Evolutionary conservation across 208 protist species (phyloP).

Genomic region (Porcisia deanei): DNA sequence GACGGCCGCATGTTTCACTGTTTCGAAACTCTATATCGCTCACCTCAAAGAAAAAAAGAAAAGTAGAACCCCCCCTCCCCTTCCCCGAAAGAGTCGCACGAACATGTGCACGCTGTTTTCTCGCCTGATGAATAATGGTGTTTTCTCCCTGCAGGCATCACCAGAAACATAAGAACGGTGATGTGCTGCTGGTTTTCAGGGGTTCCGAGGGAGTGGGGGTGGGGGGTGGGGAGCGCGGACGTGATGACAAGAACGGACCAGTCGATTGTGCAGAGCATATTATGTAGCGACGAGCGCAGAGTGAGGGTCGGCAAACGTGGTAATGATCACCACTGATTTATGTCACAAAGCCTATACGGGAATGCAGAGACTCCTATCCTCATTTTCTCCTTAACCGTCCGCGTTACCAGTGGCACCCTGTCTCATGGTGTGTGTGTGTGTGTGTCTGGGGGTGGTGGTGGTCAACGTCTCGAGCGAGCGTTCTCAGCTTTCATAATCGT

Average conservation of each 20-base stretch:
- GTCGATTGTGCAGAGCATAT: background rate
- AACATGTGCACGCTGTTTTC: background rate
- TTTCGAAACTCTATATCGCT: background rate
- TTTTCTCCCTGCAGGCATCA: background rate
- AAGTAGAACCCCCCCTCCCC: background rate
- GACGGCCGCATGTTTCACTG: background rate
- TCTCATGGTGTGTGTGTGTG: background rate
- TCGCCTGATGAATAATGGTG: background rate
- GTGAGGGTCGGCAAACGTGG: background rate
- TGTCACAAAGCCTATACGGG: background rate
- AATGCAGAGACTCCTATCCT: background rate
- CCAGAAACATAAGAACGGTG: background rate
- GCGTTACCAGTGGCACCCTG: background rate
- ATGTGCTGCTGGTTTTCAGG: background rate
- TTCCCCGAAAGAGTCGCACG: background rate
- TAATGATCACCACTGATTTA: background rate
- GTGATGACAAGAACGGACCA: background rate
- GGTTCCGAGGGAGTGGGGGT: background rate
- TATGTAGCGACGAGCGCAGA: background rate
- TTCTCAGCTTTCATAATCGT: background rate
- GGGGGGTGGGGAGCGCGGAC: background rate
- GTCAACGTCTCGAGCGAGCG: background rate
- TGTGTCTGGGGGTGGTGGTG: background rate
- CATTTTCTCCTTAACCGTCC: background rate
- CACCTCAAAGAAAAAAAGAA: background rate